Conservation (phyloP, 2,329 filamentous ascomycete species). For the Penicillium janthinellum region DNA sequence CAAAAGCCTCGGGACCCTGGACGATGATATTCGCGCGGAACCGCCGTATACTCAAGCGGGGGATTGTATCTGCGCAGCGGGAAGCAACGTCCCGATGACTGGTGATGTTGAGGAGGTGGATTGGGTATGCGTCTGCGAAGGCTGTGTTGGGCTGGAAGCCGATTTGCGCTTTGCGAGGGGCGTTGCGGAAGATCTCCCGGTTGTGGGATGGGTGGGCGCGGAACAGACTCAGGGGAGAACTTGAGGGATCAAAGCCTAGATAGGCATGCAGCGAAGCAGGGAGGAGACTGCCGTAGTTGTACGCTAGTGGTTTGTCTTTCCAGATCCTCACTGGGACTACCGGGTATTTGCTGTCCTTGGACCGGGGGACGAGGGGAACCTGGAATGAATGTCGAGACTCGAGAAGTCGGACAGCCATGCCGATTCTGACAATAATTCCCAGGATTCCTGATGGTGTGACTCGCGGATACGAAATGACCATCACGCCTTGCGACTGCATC, state of each 20-base stretch:
- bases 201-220: conserved; percentile 49
- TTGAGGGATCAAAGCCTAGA: conserved; percentile 33
- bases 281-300: conserved; percentile 44
- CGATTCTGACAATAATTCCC: conserved; percentile 26
- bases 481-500: conserved; percentile 54
- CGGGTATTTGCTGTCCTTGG: conserved; percentile 50
- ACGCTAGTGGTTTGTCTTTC: conserved; percentile 53
- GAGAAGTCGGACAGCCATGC: conserved; percentile 34
- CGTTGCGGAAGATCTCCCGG: conserved; percentile 57
- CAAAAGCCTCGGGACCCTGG: conserved; percentile 55
- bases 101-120: conserved; percentile 58
- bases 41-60: conserved; percentile 53
- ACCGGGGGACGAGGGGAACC: conserved; percentile 55
- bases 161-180: conserved; percentile 53
- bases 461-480: conserved; percentile 54
- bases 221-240: conserved; percentile 54
- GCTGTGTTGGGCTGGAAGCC: conserved; percentile 57
- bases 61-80: conserved; percentile 42
- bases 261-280: conserved; percentile 54
- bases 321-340: conserved; percentile 55
- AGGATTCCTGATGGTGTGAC: conserved; percentile 11
- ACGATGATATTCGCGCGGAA: conserved; percentile 63
- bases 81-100: conserved; percentile 55
- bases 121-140: conserved; percentile 62
- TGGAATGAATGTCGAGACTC: conserved; percentile 48